Evolutionary conservation across 768 basidiomycete genomes (phyloP), one percentile per base, ranked within the genome.

Genomic region (Boletus patriciae): DNA sequence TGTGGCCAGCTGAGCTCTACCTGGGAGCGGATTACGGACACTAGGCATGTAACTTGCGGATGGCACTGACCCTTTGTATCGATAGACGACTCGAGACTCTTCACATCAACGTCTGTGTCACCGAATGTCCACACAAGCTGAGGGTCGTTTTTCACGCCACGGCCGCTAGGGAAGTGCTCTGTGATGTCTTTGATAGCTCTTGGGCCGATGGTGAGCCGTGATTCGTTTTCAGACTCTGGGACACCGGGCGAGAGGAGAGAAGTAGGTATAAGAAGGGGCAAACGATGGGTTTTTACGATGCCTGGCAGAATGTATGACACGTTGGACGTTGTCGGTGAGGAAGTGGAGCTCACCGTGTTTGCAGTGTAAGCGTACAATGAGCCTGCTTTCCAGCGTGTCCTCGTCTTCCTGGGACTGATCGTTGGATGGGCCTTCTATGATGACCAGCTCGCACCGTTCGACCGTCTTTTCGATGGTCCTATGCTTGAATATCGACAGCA

Each of bases 91-190:
- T 89, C 87, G 6, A 83, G 74, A 62, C 84, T 92, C 63, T 81
- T 85, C 27, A 93, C 79, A 23, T 78, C 76, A 3, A 92, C 85
- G 42, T 92, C 87, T 1, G 76, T 72, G 49, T 85, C 80, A 19
- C 78, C 79, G 65, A 94, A 92, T n/a, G 74, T 82, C 92, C 92
- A 94, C 6, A 89, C 79, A 18, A 94, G 79, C 64, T 90, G 87
- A 29, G 90, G 88, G 61, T 94, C 92, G 12, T 78, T 80, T 63
- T 85, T 87, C 12, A 73, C 67, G 5, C 84, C 83, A 60, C 81
- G 84, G 12, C 83, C 75, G 21, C 81, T 72, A 0, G 88, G 84
- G 59, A 94, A 94, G 68, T 92, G 90, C 46, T 93, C 92, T 21
- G 92, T 79, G 69, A 93, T 83, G 62, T 90, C 89, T 66, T 80